Conservation (phyloP, 164 flowering plant genomes). For the Sextonia rubra region DNA sequence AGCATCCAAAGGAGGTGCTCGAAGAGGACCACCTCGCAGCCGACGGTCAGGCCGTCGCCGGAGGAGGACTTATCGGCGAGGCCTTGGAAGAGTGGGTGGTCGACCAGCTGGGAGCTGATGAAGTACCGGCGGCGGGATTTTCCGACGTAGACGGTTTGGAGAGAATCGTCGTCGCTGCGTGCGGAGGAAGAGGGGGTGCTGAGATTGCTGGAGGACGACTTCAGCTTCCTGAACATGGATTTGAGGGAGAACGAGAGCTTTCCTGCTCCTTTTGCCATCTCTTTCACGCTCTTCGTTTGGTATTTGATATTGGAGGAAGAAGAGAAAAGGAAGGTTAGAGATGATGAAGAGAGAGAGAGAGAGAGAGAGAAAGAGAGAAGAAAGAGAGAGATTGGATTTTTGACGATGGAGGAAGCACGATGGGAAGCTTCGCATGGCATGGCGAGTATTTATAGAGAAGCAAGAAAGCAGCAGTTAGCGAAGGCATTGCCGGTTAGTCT, state of each 20-base stretch:
- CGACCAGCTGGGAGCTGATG: conserved; percentile 43
- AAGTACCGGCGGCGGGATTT: conserved; percentile 67
- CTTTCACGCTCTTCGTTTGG: too few relatives aligned
- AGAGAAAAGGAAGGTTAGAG: not conserved
- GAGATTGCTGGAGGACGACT: conserved; percentile 17
- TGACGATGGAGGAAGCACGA: too few relatives aligned
- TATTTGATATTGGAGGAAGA: not conserved
- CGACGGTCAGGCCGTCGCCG: conserved; percentile 30
- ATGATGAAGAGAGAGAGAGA: too few relatives aligned
- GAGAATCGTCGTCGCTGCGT: not conserved
- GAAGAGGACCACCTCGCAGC: conserved; percentile 89
- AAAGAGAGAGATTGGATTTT: not conserved
- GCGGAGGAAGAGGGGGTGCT: not conserved
- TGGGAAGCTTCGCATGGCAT: too few relatives aligned
- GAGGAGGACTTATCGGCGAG: conserved; percentile 44
- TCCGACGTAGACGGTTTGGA: conserved; percentile 56
- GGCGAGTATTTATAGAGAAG: too few relatives aligned
- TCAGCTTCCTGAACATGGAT: conserved; percentile 35
- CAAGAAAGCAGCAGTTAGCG: too few relatives aligned
- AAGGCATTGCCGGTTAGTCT: too few relatives aligned
- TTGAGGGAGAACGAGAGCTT: conserved; percentile 26
- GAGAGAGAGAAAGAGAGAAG: not conserved
- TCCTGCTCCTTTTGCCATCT: conserved; percentile 32
- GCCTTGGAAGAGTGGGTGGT: conserved; percentile 71
- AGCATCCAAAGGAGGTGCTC: conserved; percentile 97